These are phyloP conservation scores for Oidiodendron maius DNA, from an alignment of 495 filamentous ascomycete species.

Conservation along the genomic window DNA sequence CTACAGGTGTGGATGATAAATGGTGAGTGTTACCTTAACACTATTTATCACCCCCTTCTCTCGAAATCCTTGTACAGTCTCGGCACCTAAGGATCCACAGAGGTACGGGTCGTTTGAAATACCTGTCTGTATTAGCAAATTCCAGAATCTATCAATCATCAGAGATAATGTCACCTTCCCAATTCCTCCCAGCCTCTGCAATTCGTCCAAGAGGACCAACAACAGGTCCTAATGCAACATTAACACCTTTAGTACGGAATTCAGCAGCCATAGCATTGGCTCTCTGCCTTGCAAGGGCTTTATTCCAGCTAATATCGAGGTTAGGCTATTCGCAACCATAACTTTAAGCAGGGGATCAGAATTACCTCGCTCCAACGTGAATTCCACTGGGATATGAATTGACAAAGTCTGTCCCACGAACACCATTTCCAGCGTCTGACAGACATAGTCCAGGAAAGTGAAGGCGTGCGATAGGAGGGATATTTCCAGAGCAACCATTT, in stretches of 20 bases:
- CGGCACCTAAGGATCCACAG: constrained; percentile 36
- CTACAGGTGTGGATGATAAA: no score
- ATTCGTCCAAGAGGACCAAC: constrained; percentile 50
- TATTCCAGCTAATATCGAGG: no score
- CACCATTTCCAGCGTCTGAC: constrained; percentile 53
- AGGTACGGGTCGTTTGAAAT: no score
- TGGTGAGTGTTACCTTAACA: no score
- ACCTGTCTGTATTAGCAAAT: no score
- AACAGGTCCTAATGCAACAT: constrained; percentile 62
- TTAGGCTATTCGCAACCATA: no score
- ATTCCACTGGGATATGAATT: constrained; percentile 29
- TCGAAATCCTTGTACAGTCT: constrained; percentile 45
- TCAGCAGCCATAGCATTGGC: constrained; percentile 50
- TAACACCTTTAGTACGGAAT: constrained; percentile 57
- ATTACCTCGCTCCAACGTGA: constrained; percentile 43
- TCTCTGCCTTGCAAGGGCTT: constrained; percentile 39
- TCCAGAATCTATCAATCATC: no score
- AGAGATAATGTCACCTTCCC: no score
- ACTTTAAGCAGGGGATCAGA: no score
- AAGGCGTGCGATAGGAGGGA: constrained; percentile 39
- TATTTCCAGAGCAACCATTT: constrained; percentile 17
- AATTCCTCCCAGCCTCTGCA: constrained; percentile 49
- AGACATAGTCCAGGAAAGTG: constrained; percentile 58
- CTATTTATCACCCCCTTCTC: constrained; percentile 46
- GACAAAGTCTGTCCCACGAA: constrained; percentile 54